Evolutionary conservation across 2,329 filamentous ascomycete genomes (phyloP).

Genomic region (Sarocladiaceae sp.): DNA sequence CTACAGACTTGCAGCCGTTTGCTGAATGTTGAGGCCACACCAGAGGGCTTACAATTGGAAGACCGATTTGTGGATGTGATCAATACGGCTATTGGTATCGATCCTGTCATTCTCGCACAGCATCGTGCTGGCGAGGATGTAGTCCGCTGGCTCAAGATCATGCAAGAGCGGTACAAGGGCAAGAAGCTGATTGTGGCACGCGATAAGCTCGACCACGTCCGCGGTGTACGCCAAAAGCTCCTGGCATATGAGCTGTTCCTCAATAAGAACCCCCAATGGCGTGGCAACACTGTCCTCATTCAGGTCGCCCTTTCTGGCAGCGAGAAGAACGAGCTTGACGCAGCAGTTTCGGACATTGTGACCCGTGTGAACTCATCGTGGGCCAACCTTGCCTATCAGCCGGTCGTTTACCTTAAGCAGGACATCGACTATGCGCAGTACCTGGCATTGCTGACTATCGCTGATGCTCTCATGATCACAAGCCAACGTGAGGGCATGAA

Average conservation of each 20-base stretch:
- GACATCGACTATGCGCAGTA: slow-evolving; percentile 93
- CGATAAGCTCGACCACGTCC: slow-evolving; percentile 90
- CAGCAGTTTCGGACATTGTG: slow-evolving; percentile 87
- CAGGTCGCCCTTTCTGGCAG: slow-evolving; percentile 90
- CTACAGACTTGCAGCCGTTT: slow-evolving; percentile 92
- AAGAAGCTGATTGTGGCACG: slow-evolving; percentile 90
- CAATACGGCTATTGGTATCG: slow-evolving; percentile 84
- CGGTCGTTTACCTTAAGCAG: slow-evolving; percentile 89
- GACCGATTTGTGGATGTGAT: slow-evolving; percentile 90
- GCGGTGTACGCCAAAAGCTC: slow-evolving; percentile 90
- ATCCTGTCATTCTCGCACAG: slow-evolving; percentile 69
- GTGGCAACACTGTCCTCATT: slow-evolving; percentile 82
- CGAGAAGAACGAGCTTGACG: slow-evolving; percentile 82
- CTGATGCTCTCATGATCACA: slow-evolving; percentile 90
- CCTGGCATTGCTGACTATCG: slow-evolving; percentile 83
- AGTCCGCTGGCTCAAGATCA: slow-evolving; percentile 70
- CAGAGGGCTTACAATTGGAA: slow-evolving; percentile 83
- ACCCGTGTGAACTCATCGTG: slow-evolving; percentile 89
- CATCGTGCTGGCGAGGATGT: slow-evolving; percentile 72
- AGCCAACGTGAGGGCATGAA: slow-evolving; percentile 98
- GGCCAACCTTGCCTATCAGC: slow-evolving; percentile 87
- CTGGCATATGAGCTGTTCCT: slow-evolving; percentile 90
- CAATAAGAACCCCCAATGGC: slow-evolving; percentile 88
- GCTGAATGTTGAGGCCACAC: slow-evolving; percentile 83
- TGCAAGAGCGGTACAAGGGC: slow-evolving; percentile 78